Conservation (phyloP, 208 protist species). For the Jaenimonas drosophilae region DNA sequence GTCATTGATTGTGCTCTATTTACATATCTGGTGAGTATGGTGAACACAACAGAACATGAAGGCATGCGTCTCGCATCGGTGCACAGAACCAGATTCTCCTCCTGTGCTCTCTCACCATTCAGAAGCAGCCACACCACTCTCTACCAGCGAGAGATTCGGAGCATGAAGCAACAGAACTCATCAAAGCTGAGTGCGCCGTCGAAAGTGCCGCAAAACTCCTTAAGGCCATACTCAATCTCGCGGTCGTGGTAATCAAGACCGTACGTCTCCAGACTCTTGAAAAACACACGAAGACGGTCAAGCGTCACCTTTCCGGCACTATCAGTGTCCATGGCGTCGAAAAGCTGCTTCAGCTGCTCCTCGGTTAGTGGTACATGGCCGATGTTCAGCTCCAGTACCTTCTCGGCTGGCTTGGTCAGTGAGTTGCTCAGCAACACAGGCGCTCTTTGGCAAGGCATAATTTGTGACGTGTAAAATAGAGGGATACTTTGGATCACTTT, state of each 20-base stretch:
- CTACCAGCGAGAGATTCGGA: conserved; percentile 34
- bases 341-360: conserved; percentile 28
- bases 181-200: conserved; percentile 32
- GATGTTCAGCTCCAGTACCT: conserved; percentile 46
- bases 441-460: not conserved
- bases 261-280: conserved; percentile 29
- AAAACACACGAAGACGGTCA: conserved; percentile 27
- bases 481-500: not conserved
- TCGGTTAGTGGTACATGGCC: conserved; percentile 32
- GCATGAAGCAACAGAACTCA: conserved; percentile 47
- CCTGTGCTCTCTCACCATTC: too few species aligned
- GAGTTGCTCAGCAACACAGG: not conserved
- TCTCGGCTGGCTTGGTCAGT: conserved; percentile 1
- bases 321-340: conserved; percentile 28
- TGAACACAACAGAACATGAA: too few species aligned
- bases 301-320: conserved; percentile 22
- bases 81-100: too few species aligned
- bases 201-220: conserved; percentile 22
- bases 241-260: conserved; percentile 26
- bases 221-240: conserved; percentile 21
- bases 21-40: too few species aligned
- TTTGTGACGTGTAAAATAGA: not conserved
- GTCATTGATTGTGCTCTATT: too few species aligned
- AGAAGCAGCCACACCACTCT: too few species aligned
- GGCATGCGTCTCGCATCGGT: too few species aligned